Evolutionary conservation across 2,329 filamentous ascomycete species (phyloP), one percentile per base, ranked within the genome.

Genomic region (Mycosphaerella arachidis): DNA sequence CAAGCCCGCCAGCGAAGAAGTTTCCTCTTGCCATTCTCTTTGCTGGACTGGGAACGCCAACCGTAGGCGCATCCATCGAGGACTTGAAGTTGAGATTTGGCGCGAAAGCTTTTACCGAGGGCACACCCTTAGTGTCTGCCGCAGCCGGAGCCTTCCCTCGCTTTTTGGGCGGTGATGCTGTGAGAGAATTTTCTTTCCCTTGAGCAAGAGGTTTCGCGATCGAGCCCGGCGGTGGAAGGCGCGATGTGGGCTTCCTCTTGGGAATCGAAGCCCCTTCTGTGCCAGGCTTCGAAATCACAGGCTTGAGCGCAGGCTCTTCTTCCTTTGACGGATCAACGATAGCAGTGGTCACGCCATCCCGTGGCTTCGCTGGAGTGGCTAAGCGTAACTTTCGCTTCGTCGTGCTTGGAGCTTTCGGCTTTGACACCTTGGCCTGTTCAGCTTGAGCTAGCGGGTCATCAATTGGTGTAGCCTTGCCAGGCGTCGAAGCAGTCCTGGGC

Each of bases 301-400:
- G 24, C n/a, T 51, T 57, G 29, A 46, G 40, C n/a, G 57, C 29
- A 33, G 48, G n/a, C 45, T 40, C 46, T 12, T 54, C 48, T 30
- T 59, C 45, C n/a, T 20, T 52, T 20, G 50, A 29, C 8, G 30
- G 10, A 20, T 37, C 35, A 1, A 55, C n/a, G 18, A 40, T 30
- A 33, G 27, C 45, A 16, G 53, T 53, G 18, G 58, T 55, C 7
- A 64, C 52, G 12, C 33, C 54, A 13, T 48, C 58, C 27, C 55
- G 60, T 10, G 66, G 55, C 48, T 73, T 71, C 7, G 71, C 73
- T 29, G 73, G 72, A 12, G 73, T 74, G 6, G 72, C 72, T 37
- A 75, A 69, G 7, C 71, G 67, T 16, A 71, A 73, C 12, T 66
- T 65, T 24, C 70, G 66, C 48, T 68, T 72, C 13, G 55, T 48